A percentile compares a stretch with the other conserved stretches of the same genome.
Evolutionary conservation across 768 basidiomycete genomes (phyloP).

Genomic region (Panaeolus cyanescens): DNA sequence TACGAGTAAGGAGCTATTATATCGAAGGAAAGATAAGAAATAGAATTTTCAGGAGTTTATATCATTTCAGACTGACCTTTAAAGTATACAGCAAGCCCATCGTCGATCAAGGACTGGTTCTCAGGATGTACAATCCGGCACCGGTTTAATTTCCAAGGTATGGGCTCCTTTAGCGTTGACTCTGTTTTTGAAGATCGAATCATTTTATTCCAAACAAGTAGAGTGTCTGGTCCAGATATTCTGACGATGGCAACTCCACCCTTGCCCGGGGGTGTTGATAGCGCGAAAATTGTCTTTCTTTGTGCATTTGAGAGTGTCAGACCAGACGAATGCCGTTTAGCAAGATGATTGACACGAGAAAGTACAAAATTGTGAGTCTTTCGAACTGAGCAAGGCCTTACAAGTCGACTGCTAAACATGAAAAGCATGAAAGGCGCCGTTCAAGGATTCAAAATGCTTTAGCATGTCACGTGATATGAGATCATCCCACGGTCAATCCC

Average conservation of each 20-base stretch:
- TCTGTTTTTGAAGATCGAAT: constrained; percentile 38
- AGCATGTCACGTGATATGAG: constrained; percentile 7
- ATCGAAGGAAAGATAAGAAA: constrained; percentile 5
- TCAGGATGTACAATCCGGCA: constrained; percentile 69
- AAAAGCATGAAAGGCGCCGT: neutral
- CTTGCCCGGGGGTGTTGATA: constrained; percentile 86
- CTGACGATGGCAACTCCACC: constrained; percentile 83
- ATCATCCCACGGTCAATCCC: neutral
- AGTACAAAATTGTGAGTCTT: neutral
- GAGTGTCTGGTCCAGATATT: constrained; percentile 77
- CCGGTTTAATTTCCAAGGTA: constrained; percentile 70
- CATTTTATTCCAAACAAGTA: constrained; percentile 61
- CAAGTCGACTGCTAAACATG: neutral
- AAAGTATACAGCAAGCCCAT: constrained; percentile 83
- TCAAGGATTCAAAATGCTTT: neutral
- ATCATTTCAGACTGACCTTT: constrained; percentile 46
- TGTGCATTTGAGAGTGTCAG: constrained; percentile 50
- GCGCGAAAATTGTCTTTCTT: constrained; percentile 79
- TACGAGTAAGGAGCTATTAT: constrained; percentile 73
- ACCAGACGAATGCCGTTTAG: constrained; percentile 14
- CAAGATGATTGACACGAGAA: neutral
- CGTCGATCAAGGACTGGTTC: constrained; percentile 66
- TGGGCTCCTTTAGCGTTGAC: constrained; percentile 33
- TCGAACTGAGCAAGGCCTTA: neutral
- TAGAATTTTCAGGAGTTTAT: neutral